Base-by-base conservation (phyloP, 495 filamentous ascomycete genomes). In the Pyrenula massariospora region DNA sequence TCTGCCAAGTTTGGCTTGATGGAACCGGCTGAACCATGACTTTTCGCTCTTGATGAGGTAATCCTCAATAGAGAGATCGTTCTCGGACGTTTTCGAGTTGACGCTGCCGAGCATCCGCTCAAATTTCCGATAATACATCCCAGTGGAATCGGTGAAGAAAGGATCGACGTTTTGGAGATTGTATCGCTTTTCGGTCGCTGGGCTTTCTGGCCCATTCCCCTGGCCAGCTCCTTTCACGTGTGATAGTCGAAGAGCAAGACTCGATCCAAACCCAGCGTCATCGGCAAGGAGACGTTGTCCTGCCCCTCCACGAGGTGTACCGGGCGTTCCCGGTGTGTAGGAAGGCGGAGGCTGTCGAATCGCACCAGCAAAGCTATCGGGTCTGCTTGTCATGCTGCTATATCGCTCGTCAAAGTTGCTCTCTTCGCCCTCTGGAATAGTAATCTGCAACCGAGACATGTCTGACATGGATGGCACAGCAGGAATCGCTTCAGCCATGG, bases 101-200 rank as follows among this genome's bases (percentile, higher is more conserved):
- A 85, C 68, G 21, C 65, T 59, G 1, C 77, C 71, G 2, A 82
- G 73, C 59, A 77, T 72, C 63, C 72, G 67, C 52, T 81, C 74
- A 57, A 85, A 86, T 48, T 69, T 69, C 22, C 72, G 65, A 22
- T 78, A 77, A 66, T 81, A 86, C 24, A 76, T 60, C 10, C 81
- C 81, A 22, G 73, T 78, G 3, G 76, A 73, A 63, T 86, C 83
- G n/a, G 77, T 84, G 69, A 86, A 86, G 69, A 79, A 83, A 23
- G 82, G 83, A 58, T 84, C 78, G 19, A 85, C 79, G 57, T 83
- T 78, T 58, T 85, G 82, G 22, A 85, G 74, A 61, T 77, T 71
- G 61, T 78, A 79, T 25, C 72, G 70, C 52, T 76, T 68, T 52
- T 77, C 78, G 22, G 74, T 71, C 2, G 78, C 66, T 1, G 84